Evolutionary conservation across 257 asterid species (phyloP).

Genomic region (Striga asiatica): DNA sequence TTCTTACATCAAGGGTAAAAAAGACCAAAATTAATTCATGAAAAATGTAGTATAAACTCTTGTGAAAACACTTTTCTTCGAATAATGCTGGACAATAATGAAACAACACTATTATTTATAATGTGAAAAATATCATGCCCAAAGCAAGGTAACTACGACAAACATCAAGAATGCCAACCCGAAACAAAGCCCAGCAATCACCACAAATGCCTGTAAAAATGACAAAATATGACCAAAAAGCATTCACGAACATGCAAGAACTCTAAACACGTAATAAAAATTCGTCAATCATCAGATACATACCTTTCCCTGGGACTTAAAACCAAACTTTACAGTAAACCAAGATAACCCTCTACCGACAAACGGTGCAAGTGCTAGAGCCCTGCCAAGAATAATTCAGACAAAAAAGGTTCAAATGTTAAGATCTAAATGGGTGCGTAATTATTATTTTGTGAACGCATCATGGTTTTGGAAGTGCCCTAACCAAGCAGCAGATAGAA

Average conservation of each 20-base stretch:
- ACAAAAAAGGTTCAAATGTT: neutral
- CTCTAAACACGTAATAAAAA: neutral
- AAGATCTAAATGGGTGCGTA: neutral
- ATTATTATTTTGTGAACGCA: too few species aligned
- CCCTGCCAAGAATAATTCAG: constrained; percentile 35
- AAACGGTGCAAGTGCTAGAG: constrained; percentile 85
- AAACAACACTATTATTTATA: too few species aligned
- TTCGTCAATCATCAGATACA: too few species aligned
- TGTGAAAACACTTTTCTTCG: too few species aligned
- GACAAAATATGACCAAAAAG: neutral
- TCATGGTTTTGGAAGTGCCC: neutral
- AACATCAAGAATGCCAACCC: constrained; percentile 66
- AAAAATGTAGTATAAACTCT: too few species aligned
- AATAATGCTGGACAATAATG: too few species aligned
- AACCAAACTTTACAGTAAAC: constrained; percentile 63
- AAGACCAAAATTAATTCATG: too few species aligned
- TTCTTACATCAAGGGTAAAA: too few species aligned
- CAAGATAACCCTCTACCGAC: constrained; percentile 77
- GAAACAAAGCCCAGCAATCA: constrained; percentile 57
- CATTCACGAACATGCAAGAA: neutral
- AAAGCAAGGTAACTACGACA: constrained; percentile 53
- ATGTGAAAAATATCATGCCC: constrained; percentile 39
- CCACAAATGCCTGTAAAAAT: constrained; percentile 46
- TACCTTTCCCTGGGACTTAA: constrained; percentile 73
- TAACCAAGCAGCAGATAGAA: neutral